Percentiles rank a stretch among this genome's conserved stretches.
Conservation (phyloP, 2,329 filamentous ascomycete genomes). For the Calonectria honghensis region DNA sequence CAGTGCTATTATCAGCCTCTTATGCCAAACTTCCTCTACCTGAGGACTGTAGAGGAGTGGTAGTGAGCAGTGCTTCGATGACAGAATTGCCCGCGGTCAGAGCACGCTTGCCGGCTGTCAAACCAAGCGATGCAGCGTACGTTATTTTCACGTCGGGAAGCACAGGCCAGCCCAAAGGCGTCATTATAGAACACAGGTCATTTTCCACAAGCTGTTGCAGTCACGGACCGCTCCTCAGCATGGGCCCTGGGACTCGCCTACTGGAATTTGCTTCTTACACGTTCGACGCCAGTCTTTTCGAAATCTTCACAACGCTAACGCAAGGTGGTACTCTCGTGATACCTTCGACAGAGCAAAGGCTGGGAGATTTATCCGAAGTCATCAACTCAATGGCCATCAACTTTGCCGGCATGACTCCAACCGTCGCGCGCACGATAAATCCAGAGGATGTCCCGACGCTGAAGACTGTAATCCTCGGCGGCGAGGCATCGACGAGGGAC, state of each 20-base stretch:
- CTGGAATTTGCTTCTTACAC: constrained; percentile 41
- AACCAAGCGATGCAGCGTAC: constrained; percentile 33
- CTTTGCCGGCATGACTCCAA: not conserved
- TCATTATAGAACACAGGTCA: constrained; percentile 32
- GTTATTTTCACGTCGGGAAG: constrained; percentile 53
- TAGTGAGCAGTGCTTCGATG: not conserved
- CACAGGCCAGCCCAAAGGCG: constrained; percentile 54
- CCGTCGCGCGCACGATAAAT: not conserved
- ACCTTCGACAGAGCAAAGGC: constrained; percentile 19
- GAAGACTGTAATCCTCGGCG: not conserved
- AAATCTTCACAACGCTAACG: constrained; percentile 36
- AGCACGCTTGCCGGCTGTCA: not conserved
- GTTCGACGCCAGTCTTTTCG: constrained; percentile 40
- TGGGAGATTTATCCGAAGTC: not conserved
- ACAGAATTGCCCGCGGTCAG: not conserved
- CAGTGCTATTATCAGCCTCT: not conserved
- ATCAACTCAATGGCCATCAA: not conserved
- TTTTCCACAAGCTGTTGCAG: constrained; percentile 37
- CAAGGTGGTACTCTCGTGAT: constrained; percentile 41
- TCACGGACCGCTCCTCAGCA: constrained; percentile 5
- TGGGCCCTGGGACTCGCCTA: not conserved
- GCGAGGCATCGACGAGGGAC: not conserved
- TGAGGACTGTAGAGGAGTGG: not conserved
- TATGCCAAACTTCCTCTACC: not conserved
- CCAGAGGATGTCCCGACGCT: not conserved